A percentile compares a stretch with the other conserved stretches of the same genome.
Conservation (phyloP, 768 basidiomycete genomes). For the Lentinus tigrinus region DNA sequence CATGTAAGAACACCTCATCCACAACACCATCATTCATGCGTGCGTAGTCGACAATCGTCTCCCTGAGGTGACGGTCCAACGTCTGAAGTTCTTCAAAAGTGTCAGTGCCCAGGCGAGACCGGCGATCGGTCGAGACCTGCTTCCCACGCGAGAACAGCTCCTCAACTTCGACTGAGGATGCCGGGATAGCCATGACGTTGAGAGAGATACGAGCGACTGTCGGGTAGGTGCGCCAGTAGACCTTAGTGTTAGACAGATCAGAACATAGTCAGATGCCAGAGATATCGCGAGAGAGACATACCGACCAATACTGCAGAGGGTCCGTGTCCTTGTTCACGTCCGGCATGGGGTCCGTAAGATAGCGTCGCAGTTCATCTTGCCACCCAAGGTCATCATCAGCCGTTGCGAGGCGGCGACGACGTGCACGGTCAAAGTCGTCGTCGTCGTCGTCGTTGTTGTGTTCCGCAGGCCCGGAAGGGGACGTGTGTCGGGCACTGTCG, state of each 20-base stretch:
- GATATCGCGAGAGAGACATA: too few relatives aligned
- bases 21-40: too few relatives aligned
- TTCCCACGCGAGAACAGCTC: slow-evolving; percentile 15
- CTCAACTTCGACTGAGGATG: slow-evolving; percentile 16
- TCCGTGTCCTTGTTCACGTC: slow-evolving; percentile 16
- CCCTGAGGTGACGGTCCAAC: slow-evolving; percentile 9
- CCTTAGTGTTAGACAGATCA: too few relatives aligned
- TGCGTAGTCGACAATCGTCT: neutral
- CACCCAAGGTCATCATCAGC: slow-evolving; percentile 22
- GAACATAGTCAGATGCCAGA: too few relatives aligned
- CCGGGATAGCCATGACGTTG: slow-evolving; percentile 5
- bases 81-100: slow-evolving; percentile 15
- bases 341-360: slow-evolving; percentile 17
- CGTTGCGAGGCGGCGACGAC: neutral
- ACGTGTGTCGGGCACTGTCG: neutral
- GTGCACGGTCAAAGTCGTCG: neutral
- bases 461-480: neutral
- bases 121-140: neutral
- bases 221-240: neutral
- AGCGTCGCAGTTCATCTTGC: slow-evolving; percentile 2
- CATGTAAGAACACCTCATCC: too few relatives aligned
- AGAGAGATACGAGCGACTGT: slow-evolving; percentile 10
- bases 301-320: slow-evolving; percentile 20
- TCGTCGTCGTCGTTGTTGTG: neutral
- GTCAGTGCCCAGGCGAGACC: neutral